These are phyloP conservation scores for Xylaria intraflava DNA, from an alignment of 495 filamentous ascomycete species.

Conservation along the genomic window DNA sequence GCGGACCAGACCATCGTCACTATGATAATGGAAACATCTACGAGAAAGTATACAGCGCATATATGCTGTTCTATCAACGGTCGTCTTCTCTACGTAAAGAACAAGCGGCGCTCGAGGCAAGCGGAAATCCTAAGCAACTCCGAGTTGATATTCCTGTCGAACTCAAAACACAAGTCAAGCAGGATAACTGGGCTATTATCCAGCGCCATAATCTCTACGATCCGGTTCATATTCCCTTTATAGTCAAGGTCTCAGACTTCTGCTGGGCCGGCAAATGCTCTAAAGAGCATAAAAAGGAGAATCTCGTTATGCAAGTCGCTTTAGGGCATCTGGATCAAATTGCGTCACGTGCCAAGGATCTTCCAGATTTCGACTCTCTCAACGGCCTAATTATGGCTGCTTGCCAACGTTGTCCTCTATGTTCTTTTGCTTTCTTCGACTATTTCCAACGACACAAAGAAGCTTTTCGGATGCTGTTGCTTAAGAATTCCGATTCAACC, in stretches of 20 bases:
- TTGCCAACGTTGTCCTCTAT: slow-evolving; percentile 48
- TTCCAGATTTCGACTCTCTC: slow-evolving; percentile 54
- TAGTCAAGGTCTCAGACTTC: slow-evolving; percentile 50
- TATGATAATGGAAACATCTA: slow-evolving; percentile 41
- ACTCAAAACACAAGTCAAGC: slow-evolving; percentile 55
- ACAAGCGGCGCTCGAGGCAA: slow-evolving; percentile 31
- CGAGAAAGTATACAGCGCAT: slow-evolving; percentile 78
- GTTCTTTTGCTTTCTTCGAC: slow-evolving; percentile 52
- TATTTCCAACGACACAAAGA: slow-evolving; percentile 55
- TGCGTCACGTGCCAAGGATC: slow-evolving; percentile 65
- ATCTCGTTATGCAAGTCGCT: slow-evolving; percentile 55
- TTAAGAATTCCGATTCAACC: slow-evolving; percentile 54
- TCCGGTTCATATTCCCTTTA: slow-evolving; percentile 61
- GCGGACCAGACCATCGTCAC: slow-evolving; percentile 56
- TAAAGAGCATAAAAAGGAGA: slow-evolving; percentile 49
- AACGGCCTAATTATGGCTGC: slow-evolving; percentile 46
- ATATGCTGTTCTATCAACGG: slow-evolving; percentile 97
- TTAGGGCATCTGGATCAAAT: slow-evolving; percentile 74
- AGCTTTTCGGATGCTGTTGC: slow-evolving; percentile 57
- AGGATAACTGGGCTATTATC: slow-evolving; percentile 66
- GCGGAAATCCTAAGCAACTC: slow-evolving; percentile 39
- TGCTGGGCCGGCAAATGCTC: slow-evolving; percentile 42
- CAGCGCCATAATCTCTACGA: slow-evolving; percentile 79
- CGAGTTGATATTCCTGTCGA: slow-evolving; percentile 49
- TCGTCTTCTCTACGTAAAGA: slow-evolving; percentile 55